Evolutionary conservation across 257 asterid species (phyloP).

Genomic region (Solanum habrochaites): DNA sequence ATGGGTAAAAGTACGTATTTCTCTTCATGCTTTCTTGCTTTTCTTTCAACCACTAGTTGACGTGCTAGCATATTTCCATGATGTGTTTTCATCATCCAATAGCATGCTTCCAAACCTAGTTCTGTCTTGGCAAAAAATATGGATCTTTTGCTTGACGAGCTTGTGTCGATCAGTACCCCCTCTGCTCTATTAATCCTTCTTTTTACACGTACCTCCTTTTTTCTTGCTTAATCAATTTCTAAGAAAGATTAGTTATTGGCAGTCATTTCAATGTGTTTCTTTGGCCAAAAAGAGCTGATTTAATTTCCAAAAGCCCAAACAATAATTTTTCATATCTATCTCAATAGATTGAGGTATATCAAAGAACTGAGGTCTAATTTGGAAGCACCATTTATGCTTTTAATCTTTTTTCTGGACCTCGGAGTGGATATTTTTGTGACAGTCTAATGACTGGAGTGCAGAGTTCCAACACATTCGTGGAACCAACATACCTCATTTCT

Average conservation of each 20-base stretch:
- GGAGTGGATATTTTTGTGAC: not conserved
- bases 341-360: not conserved
- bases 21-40: not conserved
- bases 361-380: not conserved
- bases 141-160: not conserved
- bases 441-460: not conserved
- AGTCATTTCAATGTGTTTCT: not conserved
- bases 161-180: not conserved
- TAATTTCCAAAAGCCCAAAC: not conserved
- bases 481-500: not conserved
- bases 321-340: not conserved
- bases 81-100: not conserved
- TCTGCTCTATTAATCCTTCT: not conserved
- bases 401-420: not conserved
- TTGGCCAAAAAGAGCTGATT: not conserved
- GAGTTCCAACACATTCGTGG: not conserved
- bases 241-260: not conserved
- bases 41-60: not conserved
- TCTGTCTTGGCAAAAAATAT: not conserved
- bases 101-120: not conserved
- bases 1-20: slow-evolving; percentile 49
- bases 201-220: not conserved
- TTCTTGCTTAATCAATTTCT: not conserved
- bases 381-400: not conserved
- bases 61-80: not conserved